Conservation (phyloP, 345 rosid species). For the Brassica cretica region DNA sequence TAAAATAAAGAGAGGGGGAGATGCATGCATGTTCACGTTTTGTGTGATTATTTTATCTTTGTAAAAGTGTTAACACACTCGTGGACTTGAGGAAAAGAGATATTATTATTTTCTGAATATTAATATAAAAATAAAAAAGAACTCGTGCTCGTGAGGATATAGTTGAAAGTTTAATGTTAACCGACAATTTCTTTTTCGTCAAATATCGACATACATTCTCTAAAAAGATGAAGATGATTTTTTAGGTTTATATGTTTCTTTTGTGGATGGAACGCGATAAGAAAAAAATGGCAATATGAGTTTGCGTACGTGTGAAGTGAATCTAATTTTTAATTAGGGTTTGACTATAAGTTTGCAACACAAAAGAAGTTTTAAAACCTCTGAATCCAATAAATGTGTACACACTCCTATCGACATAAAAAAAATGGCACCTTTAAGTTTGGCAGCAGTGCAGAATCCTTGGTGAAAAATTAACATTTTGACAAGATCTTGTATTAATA, state of each 20-base stretch:
- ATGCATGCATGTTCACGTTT: conserved; percentile 31
- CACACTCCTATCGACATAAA: conserved; percentile 7
- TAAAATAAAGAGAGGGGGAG: conserved; percentile 17
- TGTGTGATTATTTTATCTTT: neutral
- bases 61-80: conserved; percentile 10
- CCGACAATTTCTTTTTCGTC: neutral
- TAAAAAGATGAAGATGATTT: neutral
- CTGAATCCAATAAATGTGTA: conserved; percentile 15
- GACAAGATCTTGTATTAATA: too few relatives aligned
- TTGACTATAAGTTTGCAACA: conserved; percentile 16
- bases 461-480: neutral
- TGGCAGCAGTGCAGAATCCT: neutral
- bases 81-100: conserved; percentile 1
- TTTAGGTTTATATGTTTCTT: neutral
- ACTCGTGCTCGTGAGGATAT: neutral
- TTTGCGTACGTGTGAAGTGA: conserved; percentile 31
- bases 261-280: neutral
- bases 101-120: neutral
- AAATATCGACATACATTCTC: conserved; percentile 5
- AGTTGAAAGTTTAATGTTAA: neutral
- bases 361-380: neutral
- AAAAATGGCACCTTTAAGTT: neutral
- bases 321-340: neutral
- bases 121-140: neutral
- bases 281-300: neutral